phyloP scores from a whole-genome alignment of 108 stramenopile genomes.

The Mediolabrus comicus region DNA sequence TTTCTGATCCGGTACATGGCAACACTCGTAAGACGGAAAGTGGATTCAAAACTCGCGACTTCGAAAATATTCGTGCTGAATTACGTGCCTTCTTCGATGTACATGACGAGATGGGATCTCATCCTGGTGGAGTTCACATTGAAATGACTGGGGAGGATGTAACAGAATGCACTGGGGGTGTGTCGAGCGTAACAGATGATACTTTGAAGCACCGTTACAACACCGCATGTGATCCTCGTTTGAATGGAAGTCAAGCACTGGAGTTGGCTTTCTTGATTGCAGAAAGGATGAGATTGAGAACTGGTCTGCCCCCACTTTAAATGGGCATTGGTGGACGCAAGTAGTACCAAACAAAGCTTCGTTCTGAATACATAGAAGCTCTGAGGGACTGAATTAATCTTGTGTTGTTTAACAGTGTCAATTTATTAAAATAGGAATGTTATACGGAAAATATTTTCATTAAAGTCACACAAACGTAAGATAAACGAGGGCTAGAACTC shows the following conservation, averaged over 20 bases:
- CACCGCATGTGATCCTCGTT: conserved; percentile 96
- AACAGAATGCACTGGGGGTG: conserved; percentile 97
- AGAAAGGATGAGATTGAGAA: conserved; percentile 88
- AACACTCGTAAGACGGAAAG: conserved; percentile 94
- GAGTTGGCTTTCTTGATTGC: conserved; percentile 98
- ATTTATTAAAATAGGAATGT: background rate
- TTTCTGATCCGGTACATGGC: conserved; percentile 97
- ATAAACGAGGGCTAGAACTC: no score
- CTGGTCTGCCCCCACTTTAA: conserved; percentile 75
- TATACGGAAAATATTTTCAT: no score
- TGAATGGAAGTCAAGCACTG: conserved; percentile 97
- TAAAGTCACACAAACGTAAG: no score
- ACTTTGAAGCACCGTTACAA: conserved; percentile 83
- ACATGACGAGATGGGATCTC: conserved; percentile 96
- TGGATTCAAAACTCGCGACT: conserved; percentile 96
- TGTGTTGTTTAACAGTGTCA: background rate
- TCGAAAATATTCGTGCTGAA: conserved; percentile 93
- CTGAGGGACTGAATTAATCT: background rate
- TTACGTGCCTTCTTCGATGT: conserved; percentile 98
- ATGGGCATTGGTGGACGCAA: no score
- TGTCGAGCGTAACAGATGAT: conserved; percentile 82
- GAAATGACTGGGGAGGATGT: conserved; percentile 99
- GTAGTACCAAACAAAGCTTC: no score
- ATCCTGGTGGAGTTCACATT: conserved; percentile 96
- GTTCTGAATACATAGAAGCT: background rate